Evolutionary conservation across 2,329 filamentous ascomycete genomes (phyloP).

Genomic region (Sclerotinia subarctica): DNA sequence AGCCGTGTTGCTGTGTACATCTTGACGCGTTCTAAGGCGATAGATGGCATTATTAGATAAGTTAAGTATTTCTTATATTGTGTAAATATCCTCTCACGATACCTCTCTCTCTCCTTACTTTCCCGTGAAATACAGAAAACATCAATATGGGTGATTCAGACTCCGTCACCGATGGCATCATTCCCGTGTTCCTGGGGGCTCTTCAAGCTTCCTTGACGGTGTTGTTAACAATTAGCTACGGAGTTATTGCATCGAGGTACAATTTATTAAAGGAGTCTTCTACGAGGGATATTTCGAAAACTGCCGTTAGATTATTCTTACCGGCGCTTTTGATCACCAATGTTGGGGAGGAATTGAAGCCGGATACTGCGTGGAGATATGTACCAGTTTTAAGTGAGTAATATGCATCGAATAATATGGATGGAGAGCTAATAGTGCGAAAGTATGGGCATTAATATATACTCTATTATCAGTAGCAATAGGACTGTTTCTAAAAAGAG

Average conservation of each 20-base stretch:
- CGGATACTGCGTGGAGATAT: conserved; percentile 40
- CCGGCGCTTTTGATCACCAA: conserved; percentile 47
- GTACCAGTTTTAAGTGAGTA: conserved; percentile 37
- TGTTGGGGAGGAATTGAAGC: conserved; percentile 44
- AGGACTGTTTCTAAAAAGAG: conserved; percentile 41
- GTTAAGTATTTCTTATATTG: too few species aligned
- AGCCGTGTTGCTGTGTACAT: neutral
- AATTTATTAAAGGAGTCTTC: conserved; percentile 40
- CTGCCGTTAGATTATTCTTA: conserved; percentile 48
- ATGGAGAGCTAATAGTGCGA: neutral
- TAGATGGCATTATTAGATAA: too few species aligned
- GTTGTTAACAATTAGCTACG: conserved; percentile 47
- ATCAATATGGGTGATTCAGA: conserved; percentile 1
- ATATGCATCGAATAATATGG: neutral
- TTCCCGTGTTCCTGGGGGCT: conserved; percentile 44
- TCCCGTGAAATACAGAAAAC: neutral
- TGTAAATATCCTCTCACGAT: neutral
- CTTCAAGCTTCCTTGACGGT: conserved; percentile 49
- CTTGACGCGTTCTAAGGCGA: neutral
- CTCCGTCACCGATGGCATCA: conserved; percentile 29
- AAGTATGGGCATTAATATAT: conserved; percentile 43
- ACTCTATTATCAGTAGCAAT: conserved; percentile 44
- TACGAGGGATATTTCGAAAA: conserved; percentile 45
- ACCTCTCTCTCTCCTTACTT: neutral
- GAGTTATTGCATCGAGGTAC: conserved; percentile 43